Conservation (phyloP, 2,329 filamentous ascomycete species). For the Aspergillus sp. region DNA sequence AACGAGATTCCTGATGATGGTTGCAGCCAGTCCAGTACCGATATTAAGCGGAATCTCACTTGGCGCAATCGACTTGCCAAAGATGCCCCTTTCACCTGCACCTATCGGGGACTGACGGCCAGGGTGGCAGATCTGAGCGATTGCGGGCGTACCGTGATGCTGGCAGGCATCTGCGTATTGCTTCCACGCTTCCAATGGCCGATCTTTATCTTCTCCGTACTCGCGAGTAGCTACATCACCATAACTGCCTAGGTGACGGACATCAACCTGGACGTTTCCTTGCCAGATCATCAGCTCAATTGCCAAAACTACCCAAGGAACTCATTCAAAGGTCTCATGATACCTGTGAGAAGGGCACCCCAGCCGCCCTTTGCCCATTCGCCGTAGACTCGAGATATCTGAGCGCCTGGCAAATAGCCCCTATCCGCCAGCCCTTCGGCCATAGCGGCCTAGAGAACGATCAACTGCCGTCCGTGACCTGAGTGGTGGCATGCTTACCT, state of each 20-base stretch:
- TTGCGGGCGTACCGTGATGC: constrained; percentile 25
- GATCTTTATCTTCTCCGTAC: background rate
- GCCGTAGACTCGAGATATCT: background rate
- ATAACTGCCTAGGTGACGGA: background rate
- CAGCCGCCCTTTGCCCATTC: background rate
- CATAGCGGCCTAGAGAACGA: background rate
- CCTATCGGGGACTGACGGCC: constrained; percentile 37
- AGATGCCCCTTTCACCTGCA: constrained; percentile 27
- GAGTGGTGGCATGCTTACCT: background rate
- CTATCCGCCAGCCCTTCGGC: background rate
- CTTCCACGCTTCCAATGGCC: background rate
- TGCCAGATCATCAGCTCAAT: background rate
- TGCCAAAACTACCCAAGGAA: background rate
- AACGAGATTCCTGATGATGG: background rate
- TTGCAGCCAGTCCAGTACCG: background rate
- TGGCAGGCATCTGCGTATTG: background rate
- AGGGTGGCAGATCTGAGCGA: constrained; percentile 40
- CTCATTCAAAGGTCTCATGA: background rate
- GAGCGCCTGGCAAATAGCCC: background rate
- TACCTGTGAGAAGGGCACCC: background rate
- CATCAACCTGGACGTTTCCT: background rate
- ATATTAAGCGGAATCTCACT: constrained; percentile 11
- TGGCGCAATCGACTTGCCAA: constrained; percentile 23
- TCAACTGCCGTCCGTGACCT: background rate
- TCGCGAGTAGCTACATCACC: background rate